Evolutionary conservation across 1,284 basidiomycete species (phyloP).

Genomic region (Cutaneotrichosporon arboriforme): DNA sequence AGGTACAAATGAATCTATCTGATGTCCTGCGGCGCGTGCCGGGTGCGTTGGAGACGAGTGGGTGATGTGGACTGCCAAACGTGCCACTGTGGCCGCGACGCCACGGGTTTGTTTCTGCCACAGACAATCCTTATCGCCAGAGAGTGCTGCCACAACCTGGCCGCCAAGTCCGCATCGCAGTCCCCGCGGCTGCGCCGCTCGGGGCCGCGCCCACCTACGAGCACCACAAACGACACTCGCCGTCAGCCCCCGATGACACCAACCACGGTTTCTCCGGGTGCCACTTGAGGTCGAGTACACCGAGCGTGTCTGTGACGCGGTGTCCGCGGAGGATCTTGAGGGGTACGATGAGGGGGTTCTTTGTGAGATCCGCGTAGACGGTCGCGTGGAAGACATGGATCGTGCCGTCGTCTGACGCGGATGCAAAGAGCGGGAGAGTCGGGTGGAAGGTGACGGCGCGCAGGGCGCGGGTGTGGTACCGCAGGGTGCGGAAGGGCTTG

Average conservation of each 20-base stretch:
- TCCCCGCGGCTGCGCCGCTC: too few species aligned
- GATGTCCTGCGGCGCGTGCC: too few species aligned
- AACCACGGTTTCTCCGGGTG: conserved; percentile 87
- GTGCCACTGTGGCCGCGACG: too few species aligned
- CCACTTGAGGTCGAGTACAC: conserved; percentile 88
- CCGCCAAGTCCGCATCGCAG: too few species aligned
- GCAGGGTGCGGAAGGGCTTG: conserved; percentile 92
- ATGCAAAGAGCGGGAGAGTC: conserved; percentile 91
- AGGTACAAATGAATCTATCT: too few species aligned
- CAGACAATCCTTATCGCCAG: too few species aligned
- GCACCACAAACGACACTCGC: conserved; percentile 76
- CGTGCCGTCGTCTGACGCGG: conserved; percentile 91
- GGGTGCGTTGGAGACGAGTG: too few species aligned
- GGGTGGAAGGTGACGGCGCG: conserved; percentile 88
- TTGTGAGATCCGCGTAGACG: conserved; percentile 89
- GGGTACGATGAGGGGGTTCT: conserved; percentile 93
- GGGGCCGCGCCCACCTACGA: not conserved
- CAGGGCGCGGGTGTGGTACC: conserved; percentile 92
- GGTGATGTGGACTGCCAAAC: too few species aligned
- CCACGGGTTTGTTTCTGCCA: too few species aligned
- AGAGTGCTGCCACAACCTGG: too few species aligned
- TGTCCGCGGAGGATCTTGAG: conserved; percentile 94
- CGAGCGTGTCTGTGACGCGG: conserved; percentile 72
- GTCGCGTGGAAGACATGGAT: conserved; percentile 96
- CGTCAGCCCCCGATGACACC: conserved; percentile 87